Conservation (phyloP, 345 rosid species). For the Aethionema arabicum region DNA sequence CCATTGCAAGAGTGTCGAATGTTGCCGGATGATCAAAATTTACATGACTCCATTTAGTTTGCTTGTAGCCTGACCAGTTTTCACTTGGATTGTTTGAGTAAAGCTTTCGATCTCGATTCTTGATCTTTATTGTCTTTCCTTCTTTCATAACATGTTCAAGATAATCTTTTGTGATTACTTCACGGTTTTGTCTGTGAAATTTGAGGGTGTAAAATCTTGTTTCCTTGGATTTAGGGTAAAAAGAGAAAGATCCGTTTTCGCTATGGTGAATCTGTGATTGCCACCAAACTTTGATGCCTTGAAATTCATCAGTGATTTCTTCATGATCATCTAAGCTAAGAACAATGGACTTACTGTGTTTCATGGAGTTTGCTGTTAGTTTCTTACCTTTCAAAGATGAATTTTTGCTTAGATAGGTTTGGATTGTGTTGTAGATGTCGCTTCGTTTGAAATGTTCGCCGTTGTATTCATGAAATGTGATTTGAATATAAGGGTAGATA, state of each 20-base stretch:
- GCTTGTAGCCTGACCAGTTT: conserved; percentile 9
- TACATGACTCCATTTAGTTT: conserved; percentile 30
- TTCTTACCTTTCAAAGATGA: conserved; percentile 37
- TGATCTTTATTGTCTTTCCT: conserved; percentile 33
- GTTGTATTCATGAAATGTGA: conserved; percentile 36
- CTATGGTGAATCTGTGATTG: background rate
- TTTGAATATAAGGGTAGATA: conserved; percentile 36
- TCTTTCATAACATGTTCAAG: conserved; percentile 34
- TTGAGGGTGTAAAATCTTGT: conserved; percentile 39
- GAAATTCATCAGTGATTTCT: conserved; percentile 38
- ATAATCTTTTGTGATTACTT: conserved; percentile 31
- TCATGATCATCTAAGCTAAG: conserved; percentile 40
- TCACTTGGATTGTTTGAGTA: conserved; percentile 36
- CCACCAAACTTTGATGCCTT: conserved; percentile 42
- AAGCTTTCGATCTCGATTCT: conserved; percentile 43
- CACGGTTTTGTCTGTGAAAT: conserved; percentile 32
- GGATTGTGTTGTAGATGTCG: conserved; percentile 33
- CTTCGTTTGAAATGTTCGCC: conserved; percentile 28
- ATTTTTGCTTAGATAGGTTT: conserved; percentile 37
- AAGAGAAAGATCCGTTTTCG: conserved; percentile 20
- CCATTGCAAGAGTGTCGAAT: conserved; percentile 55
- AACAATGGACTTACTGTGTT: conserved; percentile 33
- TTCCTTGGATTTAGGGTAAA: conserved; percentile 22
- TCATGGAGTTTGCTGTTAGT: conserved; percentile 37
- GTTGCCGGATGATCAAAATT: conserved; percentile 49